phyloP scores from a whole-genome alignment of 2,329 filamentous ascomycete genomes.

The Pyricularia sp. region DNA sequence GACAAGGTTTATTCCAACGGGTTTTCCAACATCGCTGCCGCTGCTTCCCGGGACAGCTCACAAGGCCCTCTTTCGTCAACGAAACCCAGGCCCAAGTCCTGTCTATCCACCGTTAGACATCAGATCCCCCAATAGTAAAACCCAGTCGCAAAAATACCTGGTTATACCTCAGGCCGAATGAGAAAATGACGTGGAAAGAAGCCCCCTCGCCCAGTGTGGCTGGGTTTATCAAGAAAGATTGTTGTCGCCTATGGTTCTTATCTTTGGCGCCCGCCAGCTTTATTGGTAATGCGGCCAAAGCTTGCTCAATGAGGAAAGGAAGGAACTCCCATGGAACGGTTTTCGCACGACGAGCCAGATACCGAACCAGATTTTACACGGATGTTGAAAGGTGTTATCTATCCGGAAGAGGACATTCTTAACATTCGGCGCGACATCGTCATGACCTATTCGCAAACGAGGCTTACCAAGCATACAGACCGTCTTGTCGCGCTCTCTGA shows the following conservation, averaged over 20 bases:
- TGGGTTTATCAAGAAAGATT: conserved; percentile 7
- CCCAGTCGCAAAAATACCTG: not conserved
- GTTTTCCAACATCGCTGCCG: not conserved
- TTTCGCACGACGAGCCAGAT: not conserved
- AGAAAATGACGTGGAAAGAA: not conserved
- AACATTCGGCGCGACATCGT: not conserved
- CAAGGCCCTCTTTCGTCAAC: not conserved
- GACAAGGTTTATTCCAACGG: not conserved
- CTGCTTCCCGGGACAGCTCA: not conserved
- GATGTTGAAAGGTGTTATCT: not conserved
- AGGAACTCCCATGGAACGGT: not conserved
- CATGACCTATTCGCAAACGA: not conserved
- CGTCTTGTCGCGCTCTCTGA: not conserved
- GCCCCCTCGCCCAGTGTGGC: not conserved
- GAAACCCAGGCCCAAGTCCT: not conserved
- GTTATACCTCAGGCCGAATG: not conserved
- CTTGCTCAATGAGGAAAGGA: not conserved
- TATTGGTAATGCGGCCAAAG: not conserved
- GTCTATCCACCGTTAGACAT: not conserved
- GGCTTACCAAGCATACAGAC: not conserved
- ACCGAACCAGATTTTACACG: not conserved
- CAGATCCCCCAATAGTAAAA: not conserved
- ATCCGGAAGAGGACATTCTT: not conserved
- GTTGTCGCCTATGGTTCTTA: conserved; percentile 5
- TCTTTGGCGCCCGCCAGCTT: conserved; percentile 4